Evolutionary conservation across 1,284 basidiomycete genomes (phyloP), one percentile per base, ranked within the genome.

Genomic region (Naganishia albida): DNA sequence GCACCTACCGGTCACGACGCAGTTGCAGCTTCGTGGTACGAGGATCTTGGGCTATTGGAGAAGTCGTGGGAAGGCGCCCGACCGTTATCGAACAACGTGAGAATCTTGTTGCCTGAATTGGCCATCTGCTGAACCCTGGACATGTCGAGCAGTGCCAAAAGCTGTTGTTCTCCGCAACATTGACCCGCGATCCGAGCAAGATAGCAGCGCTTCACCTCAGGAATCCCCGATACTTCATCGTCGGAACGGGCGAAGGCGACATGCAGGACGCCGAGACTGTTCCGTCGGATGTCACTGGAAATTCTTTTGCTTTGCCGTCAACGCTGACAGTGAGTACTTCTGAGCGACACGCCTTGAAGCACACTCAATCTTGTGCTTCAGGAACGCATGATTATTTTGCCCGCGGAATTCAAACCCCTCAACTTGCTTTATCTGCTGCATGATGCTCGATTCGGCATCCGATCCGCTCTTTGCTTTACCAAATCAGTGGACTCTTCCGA

Each of bases 151-250:
- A 91, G 59, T 95, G 94, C 70, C 95, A 98, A 76, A 99, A 98
- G 74, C 83, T 99, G 7, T 83, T 99, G 3, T 98, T 99, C 80
- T 97, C 94, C 1, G 96, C 96, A 0, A 99, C 96, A 0, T 83
- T 99, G 25, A 97, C 93, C 0, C 86, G 89, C 7, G 94, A 99
- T 79, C 95, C 96, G 0, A 87, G 89, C 26, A 95, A 93, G 75
- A 88, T 99, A 52, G 87, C 88, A 0, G 86, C 91, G 0, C 82
- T 99, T 30, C 85, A 88, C 38, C 81, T 99, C 25, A 81, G 85
- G 57, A 80, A 90, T 64, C 90, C 95, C 0, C 88, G 90, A 72
- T 99, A 96, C 79, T 90, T 95, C 70, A 85, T 95, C 49, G 88
- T 99, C 12, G 89, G 88, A 64, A 75, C 76, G n/a, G 67, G 68